Evolutionary conservation across 2,329 filamentous ascomycete species (phyloP).

Genomic region (Colletotrichum somersetense): DNA sequence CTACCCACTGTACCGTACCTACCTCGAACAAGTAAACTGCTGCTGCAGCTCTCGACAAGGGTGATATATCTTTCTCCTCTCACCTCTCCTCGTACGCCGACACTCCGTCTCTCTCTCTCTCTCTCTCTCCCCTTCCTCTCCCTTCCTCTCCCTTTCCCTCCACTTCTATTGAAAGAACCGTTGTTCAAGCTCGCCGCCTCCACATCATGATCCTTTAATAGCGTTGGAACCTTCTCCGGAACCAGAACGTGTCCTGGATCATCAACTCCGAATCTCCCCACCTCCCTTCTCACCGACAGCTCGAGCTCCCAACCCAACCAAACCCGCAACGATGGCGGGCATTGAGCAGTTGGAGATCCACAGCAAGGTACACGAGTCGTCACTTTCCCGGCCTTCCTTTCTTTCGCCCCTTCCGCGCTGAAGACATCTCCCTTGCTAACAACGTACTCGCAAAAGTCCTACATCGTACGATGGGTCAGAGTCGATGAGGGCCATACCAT

Average conservation of each 20-base stretch:
- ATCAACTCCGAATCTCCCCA: not conserved
- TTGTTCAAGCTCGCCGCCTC: constrained; percentile 12
- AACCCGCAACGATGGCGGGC: constrained; percentile 76
- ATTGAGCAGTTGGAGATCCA: constrained; percentile 98
- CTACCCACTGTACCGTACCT: not conserved
- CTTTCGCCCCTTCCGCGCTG: constrained; percentile 13
- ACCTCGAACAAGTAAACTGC: not conserved
- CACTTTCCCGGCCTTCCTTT: constrained; percentile 9
- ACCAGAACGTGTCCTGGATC: constrained; percentile 1
- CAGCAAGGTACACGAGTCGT: constrained; percentile 79
- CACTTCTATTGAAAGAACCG: constrained; percentile 22
- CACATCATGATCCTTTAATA: constrained; percentile 34
- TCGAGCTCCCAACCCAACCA: constrained; percentile 15
- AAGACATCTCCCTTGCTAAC: constrained; percentile 31
- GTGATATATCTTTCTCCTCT: constrained; percentile 29
- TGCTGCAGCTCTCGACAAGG: constrained; percentile 12
- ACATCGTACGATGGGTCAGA: constrained; percentile 97
- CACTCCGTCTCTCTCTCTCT: constrained; percentile 3
- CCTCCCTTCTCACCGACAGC: constrained; percentile 9
- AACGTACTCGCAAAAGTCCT: constrained; percentile 73
- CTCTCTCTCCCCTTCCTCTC: constrained; percentile 12
- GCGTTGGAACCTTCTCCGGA: constrained; percentile 11
- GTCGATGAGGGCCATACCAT: constrained; percentile 92
- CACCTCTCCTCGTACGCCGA: constrained; percentile 39
- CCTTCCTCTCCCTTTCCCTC: constrained; percentile 16